These are phyloP conservation scores for Alternaria arborescens DNA, from an alignment of 2,329 filamentous ascomycete species.

Conservation along the genomic window DNA sequence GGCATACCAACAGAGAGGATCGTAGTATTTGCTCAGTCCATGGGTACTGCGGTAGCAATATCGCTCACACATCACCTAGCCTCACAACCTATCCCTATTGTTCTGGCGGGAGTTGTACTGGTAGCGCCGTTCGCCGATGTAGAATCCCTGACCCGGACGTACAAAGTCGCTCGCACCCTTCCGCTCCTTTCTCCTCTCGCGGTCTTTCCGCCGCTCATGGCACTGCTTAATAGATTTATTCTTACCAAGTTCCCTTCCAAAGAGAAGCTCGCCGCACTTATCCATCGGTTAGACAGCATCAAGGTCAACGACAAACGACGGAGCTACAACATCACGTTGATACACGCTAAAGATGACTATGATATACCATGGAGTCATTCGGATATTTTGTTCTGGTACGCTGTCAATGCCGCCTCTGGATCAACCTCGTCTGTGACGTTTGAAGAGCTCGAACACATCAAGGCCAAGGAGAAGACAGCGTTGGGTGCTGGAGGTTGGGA, in stretches of 20 bases:
- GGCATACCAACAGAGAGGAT: slow-evolving; percentile 64
- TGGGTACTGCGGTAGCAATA: slow-evolving; percentile 64
- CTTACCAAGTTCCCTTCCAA: slow-evolving; percentile 62
- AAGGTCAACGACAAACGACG: slow-evolving; percentile 42
- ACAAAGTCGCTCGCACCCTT: slow-evolving; percentile 64
- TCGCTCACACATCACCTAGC: slow-evolving; percentile 58
- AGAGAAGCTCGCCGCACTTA: slow-evolving; percentile 57
- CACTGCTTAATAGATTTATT: slow-evolving; percentile 59
- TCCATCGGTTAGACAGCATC: slow-evolving; percentile 43
- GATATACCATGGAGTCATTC: slow-evolving; percentile 63
- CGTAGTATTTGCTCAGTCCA: slow-evolving; percentile 66
- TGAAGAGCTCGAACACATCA: slow-evolving; percentile 35
- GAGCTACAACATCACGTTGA: slow-evolving; percentile 58
- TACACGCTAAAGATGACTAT: slow-evolving; percentile 63
- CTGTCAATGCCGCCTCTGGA: slow-evolving; percentile 58
- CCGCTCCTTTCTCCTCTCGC: slow-evolving; percentile 64
- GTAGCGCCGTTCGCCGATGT: slow-evolving; percentile 67
- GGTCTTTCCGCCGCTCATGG: slow-evolving; percentile 53
- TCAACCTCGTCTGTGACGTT: slow-evolving; percentile 47
- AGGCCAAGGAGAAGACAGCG: slow-evolving; percentile 20
- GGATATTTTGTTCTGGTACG: slow-evolving; percentile 63
- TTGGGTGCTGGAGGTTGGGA: slow-evolving; percentile 61
- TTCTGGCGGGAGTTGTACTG: slow-evolving; percentile 65
- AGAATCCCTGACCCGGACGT: slow-evolving; percentile 63
- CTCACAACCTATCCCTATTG: slow-evolving; percentile 52